phyloP scores from a whole-genome alignment of 1,139 yeast genomes.

The Lodderomyces orthopsilosis region DNA sequence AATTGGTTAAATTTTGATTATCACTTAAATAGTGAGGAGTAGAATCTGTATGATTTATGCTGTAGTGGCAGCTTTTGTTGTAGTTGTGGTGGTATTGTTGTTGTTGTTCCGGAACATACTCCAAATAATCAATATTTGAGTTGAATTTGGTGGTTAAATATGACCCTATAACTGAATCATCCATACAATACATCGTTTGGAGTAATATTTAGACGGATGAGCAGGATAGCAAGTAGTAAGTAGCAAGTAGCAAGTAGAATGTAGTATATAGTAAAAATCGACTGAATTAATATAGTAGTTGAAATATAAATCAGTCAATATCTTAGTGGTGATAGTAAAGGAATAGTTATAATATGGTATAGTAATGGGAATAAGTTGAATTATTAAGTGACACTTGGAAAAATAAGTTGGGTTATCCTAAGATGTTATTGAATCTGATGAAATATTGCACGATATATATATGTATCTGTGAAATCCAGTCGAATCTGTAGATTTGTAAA shows the following conservation, averaged over 20 bases:
- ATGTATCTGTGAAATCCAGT: not conserved
- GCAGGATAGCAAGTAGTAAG: too few species aligned
- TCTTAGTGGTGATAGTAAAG: too few species aligned
- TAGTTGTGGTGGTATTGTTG: not conserved
- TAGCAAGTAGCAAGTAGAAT: too few species aligned
- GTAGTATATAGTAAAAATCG: too few species aligned
- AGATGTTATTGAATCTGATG: too few species aligned
- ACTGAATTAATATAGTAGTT: too few species aligned
- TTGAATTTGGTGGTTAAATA: constrained; percentile 10
- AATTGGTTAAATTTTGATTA: constrained; percentile 21
- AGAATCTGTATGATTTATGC: too few species aligned
- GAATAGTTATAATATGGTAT: not conserved
- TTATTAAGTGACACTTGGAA: not conserved
- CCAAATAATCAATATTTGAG: constrained; percentile 39
- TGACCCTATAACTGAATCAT: constrained; percentile 20
- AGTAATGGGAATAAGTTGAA: not conserved
- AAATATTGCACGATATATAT: not conserved
- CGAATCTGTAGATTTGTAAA: not conserved
- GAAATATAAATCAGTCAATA: too few species aligned
- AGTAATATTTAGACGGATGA: too few species aligned
- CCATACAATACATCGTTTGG: constrained; percentile 15
- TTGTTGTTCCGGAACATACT: constrained; percentile 12
- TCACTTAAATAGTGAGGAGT: constrained; percentile 15
- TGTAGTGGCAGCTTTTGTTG: not conserved
- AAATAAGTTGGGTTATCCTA: not conserved